Evolutionary conservation across 108 stramenopile species (phyloP), one percentile per base, ranked within the genome.

Genomic region (Skeletonema potamos): DNA sequence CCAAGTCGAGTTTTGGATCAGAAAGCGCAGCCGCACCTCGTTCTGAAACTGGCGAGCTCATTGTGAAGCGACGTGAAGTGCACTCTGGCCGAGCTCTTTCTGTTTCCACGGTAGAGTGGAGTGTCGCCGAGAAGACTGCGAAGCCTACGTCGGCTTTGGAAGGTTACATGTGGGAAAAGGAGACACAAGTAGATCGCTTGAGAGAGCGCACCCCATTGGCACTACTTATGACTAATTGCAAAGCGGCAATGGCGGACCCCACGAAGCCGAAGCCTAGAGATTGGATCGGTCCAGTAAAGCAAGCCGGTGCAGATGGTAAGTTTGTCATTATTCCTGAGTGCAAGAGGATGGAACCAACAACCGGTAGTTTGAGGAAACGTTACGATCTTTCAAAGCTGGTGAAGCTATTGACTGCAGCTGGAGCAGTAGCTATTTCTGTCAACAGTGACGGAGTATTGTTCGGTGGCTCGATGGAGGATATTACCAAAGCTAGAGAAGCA

Each of bases 81-180:
- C 88, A 91, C 66, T 89, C 94, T 4, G 94, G 94, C 7, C 78
- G 94, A 8, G 86, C 94, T 1, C 43, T 95, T 67, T 88, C 86
- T 13, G 92, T 95, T 9, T 82, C 84, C 4, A 84, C 92, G 11
- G 88, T 95, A n/a, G 89, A 90, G 71, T 95, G 92, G 92, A 88
- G 87, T 77, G 94, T 95, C 9, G 94, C 94, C 15, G 91, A 92
- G 66, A 92, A 91, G 68, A 84, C 77, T 33, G 91, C 89, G 13
- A 88, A 68, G 9, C 91, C 91, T 17, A 84, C 90, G 0, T 87
- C 85, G 9, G 77, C 72, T 2, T 68, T 95, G 62, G 94, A 92
- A 68, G 87, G 89, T 13, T 95, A 79, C 68, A 90, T 95, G 90
- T 95, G 94, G 94, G 94, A 95, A 24, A 95, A 95, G 64, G 91